Conservation (phyloP, 2,329 filamentous ascomycete genomes). For the Neurospora crassa region DNA sequence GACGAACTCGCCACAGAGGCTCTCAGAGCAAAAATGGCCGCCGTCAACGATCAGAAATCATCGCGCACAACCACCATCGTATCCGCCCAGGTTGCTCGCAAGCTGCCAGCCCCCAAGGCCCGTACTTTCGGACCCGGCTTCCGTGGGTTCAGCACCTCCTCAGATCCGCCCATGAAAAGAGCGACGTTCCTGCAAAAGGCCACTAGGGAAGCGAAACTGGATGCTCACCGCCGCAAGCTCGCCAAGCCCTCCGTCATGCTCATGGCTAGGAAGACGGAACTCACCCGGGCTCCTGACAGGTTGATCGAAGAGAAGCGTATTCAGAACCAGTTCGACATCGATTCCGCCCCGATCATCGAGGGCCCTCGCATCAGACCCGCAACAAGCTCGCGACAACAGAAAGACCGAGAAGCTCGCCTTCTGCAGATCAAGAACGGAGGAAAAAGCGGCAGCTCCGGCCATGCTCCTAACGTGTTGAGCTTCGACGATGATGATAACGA, state of each 20-base stretch:
- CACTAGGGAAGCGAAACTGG: constrained; percentile 45
- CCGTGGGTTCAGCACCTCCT: constrained; percentile 24
- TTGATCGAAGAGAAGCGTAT: constrained; percentile 46
- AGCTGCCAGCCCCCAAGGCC: constrained; percentile 31
- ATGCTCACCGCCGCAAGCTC: constrained; percentile 37
- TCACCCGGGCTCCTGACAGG: constrained; percentile 39
- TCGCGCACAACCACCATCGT: constrained; percentile 50
- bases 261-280: constrained; percentile 25
- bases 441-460: neutral
- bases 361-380: constrained; percentile 19
- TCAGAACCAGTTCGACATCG: constrained; percentile 26
- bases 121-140: constrained; percentile 14
- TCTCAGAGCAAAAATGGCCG: constrained; percentile 47
- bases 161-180: constrained; percentile 43
- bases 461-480: constrained; percentile 18
- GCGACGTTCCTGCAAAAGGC: constrained; percentile 47
- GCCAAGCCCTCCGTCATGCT: constrained; percentile 29
- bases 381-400: constrained; percentile 18
- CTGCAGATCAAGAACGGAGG: constrained; percentile 23
- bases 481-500: constrained; percentile 23
- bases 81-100: constrained; percentile 27
- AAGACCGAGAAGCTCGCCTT: constrained; percentile 29
- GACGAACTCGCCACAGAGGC: constrained; percentile 48
- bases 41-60: constrained; percentile 47
- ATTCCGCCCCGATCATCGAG: neutral